phyloP scores from a whole-genome alignment of 257 asterid genomes.

The Petunia axillaris region DNA sequence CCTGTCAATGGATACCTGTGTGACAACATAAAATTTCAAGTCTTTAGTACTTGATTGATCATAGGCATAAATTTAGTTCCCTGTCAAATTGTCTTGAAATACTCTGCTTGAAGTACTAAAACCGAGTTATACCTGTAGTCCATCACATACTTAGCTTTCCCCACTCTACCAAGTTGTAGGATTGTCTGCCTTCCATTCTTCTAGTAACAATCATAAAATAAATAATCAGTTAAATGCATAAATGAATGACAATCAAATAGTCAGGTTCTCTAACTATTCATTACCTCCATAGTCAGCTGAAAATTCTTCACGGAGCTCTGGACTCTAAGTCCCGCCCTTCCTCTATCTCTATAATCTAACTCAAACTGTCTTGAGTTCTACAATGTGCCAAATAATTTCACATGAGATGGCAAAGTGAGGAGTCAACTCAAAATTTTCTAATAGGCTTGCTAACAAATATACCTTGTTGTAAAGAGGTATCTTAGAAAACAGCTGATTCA shows the following conservation, averaged over 20 bases:
- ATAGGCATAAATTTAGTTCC: background rate
- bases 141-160: conserved; percentile 84
- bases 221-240: background rate
- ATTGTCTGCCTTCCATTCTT: conserved; percentile 83
- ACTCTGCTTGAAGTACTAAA: background rate
- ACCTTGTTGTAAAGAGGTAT: conserved; percentile 86
- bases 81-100: background rate
- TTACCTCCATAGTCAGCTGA: conserved; percentile 80
- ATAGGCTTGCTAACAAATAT: background rate
- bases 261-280: background rate
- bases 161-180: conserved; percentile 90
- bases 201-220: conserved; percentile 32
- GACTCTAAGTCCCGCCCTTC: conserved; percentile 72
- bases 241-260: background rate
- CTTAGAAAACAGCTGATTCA: conserved; percentile 74
- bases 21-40: background rate
- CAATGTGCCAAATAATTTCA: conserved; percentile 3
- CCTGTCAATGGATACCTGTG: conserved; percentile 93
- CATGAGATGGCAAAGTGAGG: background rate
- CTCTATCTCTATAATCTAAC: conserved; percentile 83
- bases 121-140: conserved; percentile 67
- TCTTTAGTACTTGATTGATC: background rate
- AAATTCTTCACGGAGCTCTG: conserved; percentile 90
- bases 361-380: conserved; percentile 74
- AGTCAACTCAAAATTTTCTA: background rate